Base-by-base conservation (phyloP, 2,329 filamentous ascomycete genomes). In the Botrytis pseudocinerea region DNA sequence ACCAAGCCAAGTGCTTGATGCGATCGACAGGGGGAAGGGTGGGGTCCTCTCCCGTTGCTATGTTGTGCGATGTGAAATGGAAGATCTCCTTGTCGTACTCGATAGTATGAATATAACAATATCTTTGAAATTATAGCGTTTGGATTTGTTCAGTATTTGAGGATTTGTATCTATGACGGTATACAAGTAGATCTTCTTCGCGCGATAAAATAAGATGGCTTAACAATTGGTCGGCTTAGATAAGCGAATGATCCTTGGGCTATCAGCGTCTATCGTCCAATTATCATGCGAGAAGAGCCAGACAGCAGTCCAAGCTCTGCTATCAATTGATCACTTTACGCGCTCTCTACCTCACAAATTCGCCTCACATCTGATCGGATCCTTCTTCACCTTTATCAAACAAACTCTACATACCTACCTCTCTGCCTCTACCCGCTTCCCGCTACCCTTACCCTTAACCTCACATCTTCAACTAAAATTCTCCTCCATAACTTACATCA, bases 401-500 rank as follows among this genome's bases (percentile, higher is more conserved):
- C 60, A 62, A 62, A 35, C 12, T n/a, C 40, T n/a, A 64, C 61
- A 28, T 66, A 35, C 62, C 22, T 28, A 54, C 46, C 32, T 40
- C 22, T n/a, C 22, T 40, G n/a, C 22, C 46, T 66, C 25, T 32
- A 12, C n/a, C n/a, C 16, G 9, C 14, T 22, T 22, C 40, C 63
- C 28, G 71, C 69, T 16, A 61, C 28, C 18, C 16, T 51, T 38
- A 51, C 64, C 54, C 48, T 60, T 48, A 57, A 59, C 72, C 40
- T 40, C 54, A 59, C 25, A 64, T 59, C 54, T 69, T 40, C 32
- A 64, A 20, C 59, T 20, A n/a, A 57, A 61, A n/a, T 20, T 42
- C 38, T 46, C 20, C 44, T 70, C 60, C 46, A 60, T 64, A 62
- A 59, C 61, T 68, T n/a, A n/a, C 44, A 59, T 69, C 70, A 62